Evolutionary conservation across 139 green algal species (phyloP), one percentile per base, ranked within the genome.

Genomic region (Chlamydomonas asymmetrica): DNA sequence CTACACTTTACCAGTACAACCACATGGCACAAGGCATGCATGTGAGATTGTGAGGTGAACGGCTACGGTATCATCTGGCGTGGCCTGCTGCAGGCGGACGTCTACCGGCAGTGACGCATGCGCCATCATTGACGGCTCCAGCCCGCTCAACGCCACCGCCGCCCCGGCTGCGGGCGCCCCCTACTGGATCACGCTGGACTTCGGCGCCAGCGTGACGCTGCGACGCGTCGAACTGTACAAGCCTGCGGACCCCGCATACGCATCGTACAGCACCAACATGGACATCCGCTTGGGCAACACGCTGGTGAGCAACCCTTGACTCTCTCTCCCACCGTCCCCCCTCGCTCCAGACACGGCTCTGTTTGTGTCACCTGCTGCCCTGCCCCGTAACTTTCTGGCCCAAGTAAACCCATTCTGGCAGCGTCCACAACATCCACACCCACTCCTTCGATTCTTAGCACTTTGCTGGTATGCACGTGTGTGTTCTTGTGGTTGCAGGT

Each of bases 201-300:
- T 76, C 0, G 70, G 38, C 18, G 63, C 38, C 37, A 31, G 43
- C 10, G 38, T 4, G 37, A 34, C 40, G 4, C 37, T 74, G 8
- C 9, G 31, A 16, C 56, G 70, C 2, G 39, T 76, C 56, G 70
- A 67, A 49, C 54, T 76, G 56, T 57, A 68, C 34, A 60, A 65
- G 40, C 56, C 56, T 8, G n/a, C 56, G 40, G 70, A 76, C 34
- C 50, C 56, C 25, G 31, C 18, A 7, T 0, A 60, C 4, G 39
- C 56, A 6, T 2, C 13, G 16, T 13, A 67, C 39, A 56, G 66
- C 41, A 57, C 52, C 1, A 31, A 39, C 4, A 40, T 67, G 40
- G 56, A 76, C 27, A 57, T 76, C 40, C 56, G 66, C 29, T 57
- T 76, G 56, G 70, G 70, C 29, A 54, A 67, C 70, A 68, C 20